Evolutionary conservation across 1,284 basidiomycete genomes (phyloP), one percentile per base, ranked within the genome.

Genomic region (Coniferiporia weirii): DNA sequence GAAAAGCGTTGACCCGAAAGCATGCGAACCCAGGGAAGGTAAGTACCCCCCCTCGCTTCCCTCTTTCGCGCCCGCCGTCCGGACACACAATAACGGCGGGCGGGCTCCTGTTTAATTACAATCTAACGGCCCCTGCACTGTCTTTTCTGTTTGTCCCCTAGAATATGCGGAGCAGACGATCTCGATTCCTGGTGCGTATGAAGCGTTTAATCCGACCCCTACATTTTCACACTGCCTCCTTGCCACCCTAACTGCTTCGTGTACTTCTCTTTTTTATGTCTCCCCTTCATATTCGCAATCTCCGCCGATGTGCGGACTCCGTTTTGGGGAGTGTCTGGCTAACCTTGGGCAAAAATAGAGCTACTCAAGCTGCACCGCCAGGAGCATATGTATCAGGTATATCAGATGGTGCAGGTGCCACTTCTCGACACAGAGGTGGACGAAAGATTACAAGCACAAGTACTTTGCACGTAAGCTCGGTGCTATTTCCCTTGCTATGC

Each of bases 301-400:
- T n/a, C n/a, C n/a, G n/a, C n/a, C 7, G 10, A 43, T 13, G n/a
- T 43, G n/a, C 17, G 44, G 38, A 40, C 38, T 40, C 8, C 38
- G 8, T 46, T 9, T 19, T 46, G 1, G 3, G 3, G 44, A 46
- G 17, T 9, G 1, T 3, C 3, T 46, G n/a, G 17, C 20, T 27
- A 20, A 38, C 49, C 32, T 27, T 27, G 27, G 27, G 27, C 27
- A 8, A 12, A 34, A 7, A 51, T 53, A 89, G 77, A 87, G 53
- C 64, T 97, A 12, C 80, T 98, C 61, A 95, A 95, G 70, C 81
- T 83, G 12, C 91, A 97, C 70, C 83, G 94, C 20, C 85, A 89
- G 62, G 79, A 91, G 61, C 87, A 89, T 64, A 72, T 98, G 51
- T 90, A 84, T 71, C 77, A 80, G 22, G 79, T 81, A 43, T 83